Evolutionary conservation across 352 stramenopile species (phyloP).

Genomic region (Phytophthora capsici): DNA sequence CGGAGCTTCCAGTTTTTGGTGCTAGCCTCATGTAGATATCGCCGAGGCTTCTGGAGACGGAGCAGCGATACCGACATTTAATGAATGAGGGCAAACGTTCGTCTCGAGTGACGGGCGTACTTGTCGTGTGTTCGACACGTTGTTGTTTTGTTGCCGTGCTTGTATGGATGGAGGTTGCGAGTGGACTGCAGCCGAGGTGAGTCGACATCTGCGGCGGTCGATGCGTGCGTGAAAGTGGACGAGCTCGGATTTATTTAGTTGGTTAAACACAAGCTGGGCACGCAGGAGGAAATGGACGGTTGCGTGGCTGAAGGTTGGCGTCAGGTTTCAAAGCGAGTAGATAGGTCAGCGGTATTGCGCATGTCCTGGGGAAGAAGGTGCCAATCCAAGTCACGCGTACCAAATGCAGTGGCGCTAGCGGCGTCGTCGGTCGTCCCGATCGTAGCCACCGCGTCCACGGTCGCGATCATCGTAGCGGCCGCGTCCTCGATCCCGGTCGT

Average conservation of each 20-base stretch:
- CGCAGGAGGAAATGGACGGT: constrained; percentile 29
- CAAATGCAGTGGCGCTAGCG: constrained; percentile 41
- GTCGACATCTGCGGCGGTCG: constrained; percentile 32
- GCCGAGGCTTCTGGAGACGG: constrained; percentile 12
- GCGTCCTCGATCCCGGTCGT: constrained; percentile 58
- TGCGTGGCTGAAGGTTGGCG: constrained; percentile 21
- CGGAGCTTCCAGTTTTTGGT: constrained; percentile 13
- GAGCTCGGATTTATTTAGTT: constrained; percentile 73
- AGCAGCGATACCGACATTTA: constrained; percentile 15
- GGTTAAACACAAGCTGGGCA: constrained; percentile 61
- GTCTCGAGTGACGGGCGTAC: constrained; percentile 13
- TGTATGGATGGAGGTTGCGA: constrained; percentile 19
- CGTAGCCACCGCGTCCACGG: constrained; percentile 50
- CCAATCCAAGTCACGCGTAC: constrained; percentile 24
- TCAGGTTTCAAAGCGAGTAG: constrained; percentile 8
- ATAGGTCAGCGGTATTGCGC: constrained; percentile 3
- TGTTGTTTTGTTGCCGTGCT: constrained; percentile 32
- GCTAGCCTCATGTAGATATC: background rate
- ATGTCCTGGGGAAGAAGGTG: constrained; percentile 8
- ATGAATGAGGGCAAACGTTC: constrained; percentile 18
- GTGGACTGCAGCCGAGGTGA: constrained; percentile 6
- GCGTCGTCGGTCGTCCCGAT: constrained; percentile 52
- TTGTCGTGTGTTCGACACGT: constrained; percentile 17
- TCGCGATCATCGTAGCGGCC: constrained; percentile 64
- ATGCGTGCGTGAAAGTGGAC: constrained; percentile 46